Percentiles rank a stretch among this genome's conserved stretches.
Conservation (phyloP, 345 rosid species). For the Moricandia arvensis region DNA sequence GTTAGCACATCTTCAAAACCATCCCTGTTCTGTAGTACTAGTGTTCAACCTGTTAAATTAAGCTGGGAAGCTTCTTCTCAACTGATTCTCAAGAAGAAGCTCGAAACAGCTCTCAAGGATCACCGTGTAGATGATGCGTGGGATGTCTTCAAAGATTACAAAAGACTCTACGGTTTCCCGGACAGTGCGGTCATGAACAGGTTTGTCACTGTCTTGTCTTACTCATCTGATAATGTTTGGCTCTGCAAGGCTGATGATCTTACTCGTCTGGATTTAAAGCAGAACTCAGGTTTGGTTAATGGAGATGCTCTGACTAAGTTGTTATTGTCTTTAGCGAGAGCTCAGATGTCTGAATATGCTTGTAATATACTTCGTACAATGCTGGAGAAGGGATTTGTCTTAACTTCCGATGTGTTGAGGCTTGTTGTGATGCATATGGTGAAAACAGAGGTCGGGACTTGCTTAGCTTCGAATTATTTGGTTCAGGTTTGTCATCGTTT, state of each 20-base stretch:
- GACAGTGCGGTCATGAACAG: slow-evolving; percentile 36
- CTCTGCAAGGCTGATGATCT: slow-evolving; percentile 55
- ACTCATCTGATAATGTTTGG: slow-evolving; percentile 61
- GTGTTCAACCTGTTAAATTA: slow-evolving; percentile 33
- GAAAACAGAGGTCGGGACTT: slow-evolving; percentile 66
- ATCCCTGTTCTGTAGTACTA: not conserved
- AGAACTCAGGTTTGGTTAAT: slow-evolving; percentile 43
- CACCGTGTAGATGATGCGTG: slow-evolving; percentile 61
- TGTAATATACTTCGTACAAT: slow-evolving; percentile 55
- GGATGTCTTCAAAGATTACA: slow-evolving; percentile 58
- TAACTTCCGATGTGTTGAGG: slow-evolving; percentile 38
- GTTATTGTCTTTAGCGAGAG: slow-evolving; percentile 65
- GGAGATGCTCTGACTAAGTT: slow-evolving; percentile 50
- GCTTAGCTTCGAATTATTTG: slow-evolving; percentile 64
- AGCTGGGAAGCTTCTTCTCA: slow-evolving; percentile 54
- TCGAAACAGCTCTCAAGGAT: slow-evolving; percentile 53
- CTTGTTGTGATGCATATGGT: slow-evolving; percentile 70
- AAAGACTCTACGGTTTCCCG: slow-evolving; percentile 61
- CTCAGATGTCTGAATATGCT: slow-evolving; percentile 57
- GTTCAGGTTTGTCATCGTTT: slow-evolving; percentile 53
- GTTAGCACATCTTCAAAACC: not conserved
- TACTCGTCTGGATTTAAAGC: slow-evolving; percentile 43
- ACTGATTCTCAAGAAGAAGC: slow-evolving; percentile 52
- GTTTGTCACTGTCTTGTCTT: slow-evolving; percentile 57
- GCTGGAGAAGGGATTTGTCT: slow-evolving; percentile 48